Base-by-base conservation (phyloP, 2,329 filamentous ascomycete species). In the Emericellopsis atlantica region DNA sequence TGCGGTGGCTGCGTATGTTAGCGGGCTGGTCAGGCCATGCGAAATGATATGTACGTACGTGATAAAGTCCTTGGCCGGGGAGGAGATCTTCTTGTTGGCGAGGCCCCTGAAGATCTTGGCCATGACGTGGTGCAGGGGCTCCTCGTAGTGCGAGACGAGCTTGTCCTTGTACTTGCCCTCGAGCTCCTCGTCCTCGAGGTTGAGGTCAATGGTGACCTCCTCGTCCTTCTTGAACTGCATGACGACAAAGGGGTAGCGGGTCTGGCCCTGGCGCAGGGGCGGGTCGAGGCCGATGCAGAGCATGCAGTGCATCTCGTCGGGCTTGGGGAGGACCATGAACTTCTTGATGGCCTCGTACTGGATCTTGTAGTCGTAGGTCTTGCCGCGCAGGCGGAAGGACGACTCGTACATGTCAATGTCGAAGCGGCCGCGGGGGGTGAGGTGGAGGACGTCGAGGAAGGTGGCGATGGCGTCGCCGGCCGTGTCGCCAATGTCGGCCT, bases 291-390 rank as follows among this genome's bases (percentile, higher is more conserved):
- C 92, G 49, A 98, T 82, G 47, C 87, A 90, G 49, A 98, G 86
- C 68, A 98, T 83, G 49, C 84, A 89, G 59, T 98, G 92, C 52
- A 92, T 78, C 50, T 98, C 92, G 59, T 98, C 92, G n/a, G 92
- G 92, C 67, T 98, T 98, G 37, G 92, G 92, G 6, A 98, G 78
- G 24, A 96, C 76, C 80, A 98, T 95, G 59, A 96, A 96, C 61
- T 96, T 96, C 72, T 98, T 98, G 66, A 96, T 88, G 39, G 82
- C 79, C 43, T 95, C 86, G 64, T 95, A 98, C 60, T 95, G 88
- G 49, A 98, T 96, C 75, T 98, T 98, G 78, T 98, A 98, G 68
- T 98, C 93, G 70, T 98, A 98, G 21, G 92, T 98, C 68, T 98
- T 98, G 55, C 92, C 92, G 49, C 92, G 90, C 46, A 98, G 75